These are phyloP conservation scores for Hirschioporus abietinus DNA, from an alignment of 768 basidiomycete species.

Conservation along the genomic window DNA sequence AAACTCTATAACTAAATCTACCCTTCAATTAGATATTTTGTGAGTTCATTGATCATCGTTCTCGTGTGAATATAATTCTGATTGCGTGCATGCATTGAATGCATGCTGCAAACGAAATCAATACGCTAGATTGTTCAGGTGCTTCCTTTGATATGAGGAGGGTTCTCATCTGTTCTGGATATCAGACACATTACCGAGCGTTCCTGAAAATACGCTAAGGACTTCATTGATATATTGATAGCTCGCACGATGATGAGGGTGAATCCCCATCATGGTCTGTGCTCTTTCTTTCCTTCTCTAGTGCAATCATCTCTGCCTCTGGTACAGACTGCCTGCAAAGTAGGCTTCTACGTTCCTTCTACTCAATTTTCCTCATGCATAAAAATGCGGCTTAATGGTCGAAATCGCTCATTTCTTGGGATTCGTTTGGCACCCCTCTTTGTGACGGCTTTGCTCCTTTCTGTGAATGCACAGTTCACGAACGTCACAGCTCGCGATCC, in stretches of 20 bases:
- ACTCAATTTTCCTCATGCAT: not conserved
- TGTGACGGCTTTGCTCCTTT: not conserved
- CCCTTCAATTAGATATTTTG: too few species aligned
- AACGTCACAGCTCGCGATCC: conserved; percentile 3
- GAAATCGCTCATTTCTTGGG: not conserved
- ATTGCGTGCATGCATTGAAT: not conserved
- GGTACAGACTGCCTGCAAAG: not conserved
- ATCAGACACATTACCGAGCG: not conserved
- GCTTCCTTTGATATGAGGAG: not conserved
- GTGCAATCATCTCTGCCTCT: not conserved
- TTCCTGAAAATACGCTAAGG: not conserved
- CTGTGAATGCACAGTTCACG: not conserved
- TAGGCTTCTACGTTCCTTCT: not conserved
- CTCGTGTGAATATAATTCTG: not conserved
- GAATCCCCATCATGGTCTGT: not conserved
- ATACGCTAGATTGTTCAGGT: not conserved
- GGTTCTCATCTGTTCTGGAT: not conserved
- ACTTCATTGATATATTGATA: not conserved
- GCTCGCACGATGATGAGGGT: not conserved
- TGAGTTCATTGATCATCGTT: not conserved
- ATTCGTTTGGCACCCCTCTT: not conserved
- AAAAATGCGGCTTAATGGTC: not conserved
- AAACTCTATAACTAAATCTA: too few species aligned
- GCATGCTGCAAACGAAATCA: too few species aligned
- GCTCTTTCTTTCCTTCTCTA: not conserved